These are phyloP conservation scores for Lactarius tabidus DNA, from an alignment of 768 basidiomycete species.

Conservation along the genomic window DNA sequence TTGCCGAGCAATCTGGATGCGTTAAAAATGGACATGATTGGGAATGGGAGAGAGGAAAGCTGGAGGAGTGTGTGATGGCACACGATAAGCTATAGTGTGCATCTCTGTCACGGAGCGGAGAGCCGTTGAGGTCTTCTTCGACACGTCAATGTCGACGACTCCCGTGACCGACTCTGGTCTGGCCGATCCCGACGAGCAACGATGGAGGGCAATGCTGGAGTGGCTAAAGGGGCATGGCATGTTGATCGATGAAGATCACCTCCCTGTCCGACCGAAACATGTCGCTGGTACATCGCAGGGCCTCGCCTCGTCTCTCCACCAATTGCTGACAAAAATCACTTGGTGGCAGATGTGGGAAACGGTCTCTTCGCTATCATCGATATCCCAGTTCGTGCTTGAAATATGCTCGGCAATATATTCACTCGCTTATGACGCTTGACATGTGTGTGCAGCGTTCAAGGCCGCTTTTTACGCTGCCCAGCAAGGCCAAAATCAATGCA, in stretches of 20 bases:
- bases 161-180: neutral
- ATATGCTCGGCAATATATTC: neutral
- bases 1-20: slow-evolving; percentile 76
- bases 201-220: slow-evolving; percentile 20
- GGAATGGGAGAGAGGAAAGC: neutral
- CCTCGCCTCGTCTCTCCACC: neutral
- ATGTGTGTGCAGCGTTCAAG: slow-evolving; percentile 11
- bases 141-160: neutral
- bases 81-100: neutral
- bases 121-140: neutral
- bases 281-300: slow-evolving; percentile 44
- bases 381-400: slow-evolving; percentile 38
- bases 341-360: slow-evolving; percentile 53
- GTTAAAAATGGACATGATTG: slow-evolving; percentile 75
- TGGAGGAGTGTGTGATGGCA: neutral
- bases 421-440: neutral
- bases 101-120: neutral
- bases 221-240: slow-evolving; percentile 24
- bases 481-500: slow-evolving; percentile 65
- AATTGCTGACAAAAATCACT: neutral
- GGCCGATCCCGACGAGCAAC: slow-evolving; percentile 7
- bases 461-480: slow-evolving; percentile 65
- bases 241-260: slow-evolving; percentile 33
- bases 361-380: slow-evolving; percentile 58
- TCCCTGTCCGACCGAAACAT: slow-evolving; percentile 50